A percentile compares a stretch with the other conserved stretches of the same genome.
Conservation (phyloP, 768 basidiomycete species). For the Clitopilus hobsonii region DNA sequence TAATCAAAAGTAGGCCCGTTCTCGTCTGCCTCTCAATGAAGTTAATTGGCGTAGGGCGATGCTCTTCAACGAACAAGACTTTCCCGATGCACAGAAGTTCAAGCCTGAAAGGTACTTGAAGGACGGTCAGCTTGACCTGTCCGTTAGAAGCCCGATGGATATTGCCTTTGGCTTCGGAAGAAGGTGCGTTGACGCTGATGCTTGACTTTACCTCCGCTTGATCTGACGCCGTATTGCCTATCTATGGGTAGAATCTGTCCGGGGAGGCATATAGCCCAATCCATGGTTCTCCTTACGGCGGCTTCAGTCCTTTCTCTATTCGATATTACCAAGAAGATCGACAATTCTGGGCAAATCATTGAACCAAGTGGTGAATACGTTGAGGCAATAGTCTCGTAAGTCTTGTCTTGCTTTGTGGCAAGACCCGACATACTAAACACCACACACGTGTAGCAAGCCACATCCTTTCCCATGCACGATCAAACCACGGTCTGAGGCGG, state of each 20-base stretch:
- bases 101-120: conserved; percentile 45
- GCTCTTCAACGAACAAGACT: conserved; percentile 26
- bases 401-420: background rate
- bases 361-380: background rate
- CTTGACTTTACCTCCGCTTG: background rate
- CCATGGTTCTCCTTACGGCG: background rate
- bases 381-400: background rate
- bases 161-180: conserved; percentile 57
- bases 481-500: background rate
- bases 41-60: conserved; percentile 27
- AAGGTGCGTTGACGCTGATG: conserved; percentile 26
- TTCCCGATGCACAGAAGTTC: conserved; percentile 40
- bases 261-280: background rate
- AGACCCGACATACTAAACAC: too few relatives aligned
- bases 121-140: conserved; percentile 29
- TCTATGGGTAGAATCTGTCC: background rate
- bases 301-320: background rate
- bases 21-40: background rate
- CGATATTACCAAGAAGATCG: background rate
- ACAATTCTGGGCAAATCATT: background rate
- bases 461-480: background rate
- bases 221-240: background rate
- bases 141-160: conserved; percentile 26
- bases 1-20: conserved; percentile 32
- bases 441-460: background rate